A percentile compares a stretch with the other conserved stretches of the same genome.
These are phyloP conservation scores for Globisporangium middletonii DNA, from an alignment of 352 stramenopile species.

Conservation along the genomic window DNA sequence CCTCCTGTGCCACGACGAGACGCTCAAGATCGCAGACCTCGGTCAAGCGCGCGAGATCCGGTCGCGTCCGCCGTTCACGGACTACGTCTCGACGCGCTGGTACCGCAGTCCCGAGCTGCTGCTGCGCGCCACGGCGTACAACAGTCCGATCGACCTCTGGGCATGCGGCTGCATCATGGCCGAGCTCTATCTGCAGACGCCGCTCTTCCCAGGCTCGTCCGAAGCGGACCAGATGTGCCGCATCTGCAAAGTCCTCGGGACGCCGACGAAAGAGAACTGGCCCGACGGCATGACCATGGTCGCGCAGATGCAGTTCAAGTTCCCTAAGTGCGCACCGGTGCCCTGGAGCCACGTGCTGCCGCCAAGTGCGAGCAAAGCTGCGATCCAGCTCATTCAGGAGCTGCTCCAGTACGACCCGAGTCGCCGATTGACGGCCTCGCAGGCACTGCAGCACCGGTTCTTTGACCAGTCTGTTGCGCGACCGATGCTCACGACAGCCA, in stretches of 20 bases:
- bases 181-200: constrained; percentile 67
- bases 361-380: constrained; percentile 47
- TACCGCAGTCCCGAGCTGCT: constrained; percentile 74
- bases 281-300: constrained; percentile 85
- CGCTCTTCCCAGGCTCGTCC: constrained; percentile 75
- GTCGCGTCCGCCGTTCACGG: constrained; percentile 57
- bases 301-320: constrained; percentile 89
- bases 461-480: constrained; percentile 70
- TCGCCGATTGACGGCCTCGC: constrained; percentile 73
- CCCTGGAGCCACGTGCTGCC: constrained; percentile 70
- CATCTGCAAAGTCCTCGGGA: constrained; percentile 90
- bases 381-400: constrained; percentile 82
- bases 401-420: constrained; percentile 92
- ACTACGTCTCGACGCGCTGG: constrained; percentile 77
- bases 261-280: constrained; percentile 88
- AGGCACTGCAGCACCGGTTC: constrained; percentile 93
- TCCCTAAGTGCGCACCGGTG: constrained; percentile 83
- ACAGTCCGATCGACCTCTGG: constrained; percentile 80
- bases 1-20: constrained; percentile 51
- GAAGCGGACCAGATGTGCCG: constrained; percentile 97
- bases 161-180: constrained; percentile 77
- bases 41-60: constrained; percentile 72
- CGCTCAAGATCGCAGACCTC: constrained; percentile 71
- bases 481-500: constrained; percentile 22
- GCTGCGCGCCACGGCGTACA: constrained; percentile 62